phyloP scores from a whole-genome alignment of 202 grass and related monocot species.

The Panicum hallii region DNA sequence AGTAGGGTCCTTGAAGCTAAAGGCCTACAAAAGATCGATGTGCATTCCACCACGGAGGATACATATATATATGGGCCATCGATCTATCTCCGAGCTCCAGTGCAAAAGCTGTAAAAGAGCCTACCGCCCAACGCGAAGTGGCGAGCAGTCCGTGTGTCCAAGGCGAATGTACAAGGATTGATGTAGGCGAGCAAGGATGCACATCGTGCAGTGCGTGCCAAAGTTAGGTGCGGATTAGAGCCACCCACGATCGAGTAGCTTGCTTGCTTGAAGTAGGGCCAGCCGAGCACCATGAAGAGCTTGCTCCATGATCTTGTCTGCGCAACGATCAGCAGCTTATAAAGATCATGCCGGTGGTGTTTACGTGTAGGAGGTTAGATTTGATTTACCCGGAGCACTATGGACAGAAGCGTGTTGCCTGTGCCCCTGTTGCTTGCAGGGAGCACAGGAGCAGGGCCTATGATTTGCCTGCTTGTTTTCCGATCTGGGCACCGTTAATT shows the following conservation, averaged over 20 bases:
- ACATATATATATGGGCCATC: neutral
- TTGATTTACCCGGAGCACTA: neutral
- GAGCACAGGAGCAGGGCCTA: neutral
- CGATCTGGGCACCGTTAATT: no score
- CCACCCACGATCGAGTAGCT: neutral
- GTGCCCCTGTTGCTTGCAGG: neutral
- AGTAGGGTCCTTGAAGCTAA: neutral
- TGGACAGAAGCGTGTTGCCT: neutral
- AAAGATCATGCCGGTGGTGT: neutral
- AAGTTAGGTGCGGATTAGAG: neutral
- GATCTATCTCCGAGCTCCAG: neutral
- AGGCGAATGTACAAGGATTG: neutral
- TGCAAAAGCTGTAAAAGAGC: slow-evolving; percentile 4
- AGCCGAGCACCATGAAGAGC: neutral
- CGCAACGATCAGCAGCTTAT: neutral
- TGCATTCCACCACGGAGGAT: neutral
- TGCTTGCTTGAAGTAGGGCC: neutral
- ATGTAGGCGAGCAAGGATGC: neutral
- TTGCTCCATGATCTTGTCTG: slow-evolving; percentile 5
- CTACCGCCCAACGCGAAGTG: slow-evolving; percentile 1
- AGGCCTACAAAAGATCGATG: neutral
- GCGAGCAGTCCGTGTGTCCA: slow-evolving; percentile 28
- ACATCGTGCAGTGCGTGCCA: neutral
- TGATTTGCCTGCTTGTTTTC: neutral
- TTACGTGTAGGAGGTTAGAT: neutral